Evolutionary conservation across 306 rosid species (phyloP), one percentile per base, ranked within the genome.

Genomic region (Prunus campanulata): DNA sequence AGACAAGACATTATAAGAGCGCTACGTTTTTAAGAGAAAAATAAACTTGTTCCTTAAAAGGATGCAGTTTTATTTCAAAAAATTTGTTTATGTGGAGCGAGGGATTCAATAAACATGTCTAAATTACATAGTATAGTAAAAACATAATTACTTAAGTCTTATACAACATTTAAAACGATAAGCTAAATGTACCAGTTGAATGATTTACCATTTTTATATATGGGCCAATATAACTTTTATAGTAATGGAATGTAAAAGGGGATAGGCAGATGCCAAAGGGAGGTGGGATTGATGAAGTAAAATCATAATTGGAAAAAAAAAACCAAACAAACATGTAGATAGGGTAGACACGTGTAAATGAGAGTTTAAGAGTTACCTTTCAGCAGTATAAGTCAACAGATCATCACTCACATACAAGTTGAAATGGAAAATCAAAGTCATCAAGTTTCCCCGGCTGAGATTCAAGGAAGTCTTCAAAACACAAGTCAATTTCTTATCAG

Each of bases 361-460:
- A n/a, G 51, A 14, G 42, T 30, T 32, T 49, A 44, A 24, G 64
- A 81, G 76, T 83, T 92, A 92, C 97, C 95, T 88, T 86, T 92
- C 96, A 11, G 97, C 97, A n/a, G 90, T 85, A 61, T 85, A 90
- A 12, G 93, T 92, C 82, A 92, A 79, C 85, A 82, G 95, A 32
- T 86, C 91, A 76, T 92, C 95, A 16, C 90, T 90, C 27, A 90
- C 77, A 15, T 82, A 91, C 64, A 91, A 79, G 80, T 91, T 85
- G 80, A 88, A 90, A 85, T 91, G 96, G 77, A 90, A 84, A 80
- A 90, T 88, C 89, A 90, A 71, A 2, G 90, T 87, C 72, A 30
- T 32, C 54, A 90, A 82, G 83, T 70, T 85, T 52, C 80, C 88
- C 56, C 66, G 72, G 83, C 97, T 88, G 67, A 92, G 93, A 79